Evolutionary conservation across 495 filamentous ascomycete genomes (phyloP).

Genomic region (Penicillium pulvis): DNA sequence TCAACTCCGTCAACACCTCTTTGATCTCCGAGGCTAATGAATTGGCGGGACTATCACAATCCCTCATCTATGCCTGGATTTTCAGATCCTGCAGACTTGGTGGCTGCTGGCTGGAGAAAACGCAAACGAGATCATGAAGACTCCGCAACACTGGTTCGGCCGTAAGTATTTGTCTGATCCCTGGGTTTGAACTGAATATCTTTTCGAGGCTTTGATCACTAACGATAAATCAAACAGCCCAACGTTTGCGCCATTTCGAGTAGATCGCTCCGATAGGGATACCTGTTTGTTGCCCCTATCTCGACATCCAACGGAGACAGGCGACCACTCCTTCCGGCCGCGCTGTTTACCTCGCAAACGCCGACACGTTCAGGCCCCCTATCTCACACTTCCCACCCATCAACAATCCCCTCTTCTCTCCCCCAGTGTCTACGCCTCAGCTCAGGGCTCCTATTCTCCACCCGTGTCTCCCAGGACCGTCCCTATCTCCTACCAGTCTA

Average conservation of each 20-base stretch:
- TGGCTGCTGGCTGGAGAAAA: conserved; percentile 32
- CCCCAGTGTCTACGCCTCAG: conserved; percentile 27
- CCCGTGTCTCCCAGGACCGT: conserved; percentile 42
- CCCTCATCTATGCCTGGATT: conserved; percentile 32
- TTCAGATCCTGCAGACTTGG: conserved; percentile 23
- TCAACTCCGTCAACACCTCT: conserved; percentile 3
- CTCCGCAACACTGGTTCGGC: conserved; percentile 20
- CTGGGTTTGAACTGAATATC: no score
- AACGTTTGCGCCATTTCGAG: conserved; percentile 18
- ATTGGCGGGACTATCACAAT: conserved; percentile 9
- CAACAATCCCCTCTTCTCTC: conserved; percentile 27
- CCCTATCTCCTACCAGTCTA: conserved; percentile 26
- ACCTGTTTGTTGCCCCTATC: conserved; percentile 17
- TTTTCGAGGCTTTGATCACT: not conserved
- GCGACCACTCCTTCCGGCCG: conserved; percentile 27
- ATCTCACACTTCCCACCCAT: conserved; percentile 18
- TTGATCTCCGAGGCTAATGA: not conserved
- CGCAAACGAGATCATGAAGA: conserved; percentile 41
- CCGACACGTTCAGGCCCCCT: conserved; percentile 31
- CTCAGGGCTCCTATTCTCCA: conserved; percentile 32
- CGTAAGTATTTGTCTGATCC: conserved; percentile 28
- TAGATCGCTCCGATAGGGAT: conserved; percentile 24
- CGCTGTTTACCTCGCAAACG: conserved; percentile 41
- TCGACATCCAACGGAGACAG: conserved; percentile 18
- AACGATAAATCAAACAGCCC: conserved; percentile 5